Evolutionary conservation across 192 early-diverging fungal species (phyloP).

Genomic region (Mortierella alpina): DNA sequence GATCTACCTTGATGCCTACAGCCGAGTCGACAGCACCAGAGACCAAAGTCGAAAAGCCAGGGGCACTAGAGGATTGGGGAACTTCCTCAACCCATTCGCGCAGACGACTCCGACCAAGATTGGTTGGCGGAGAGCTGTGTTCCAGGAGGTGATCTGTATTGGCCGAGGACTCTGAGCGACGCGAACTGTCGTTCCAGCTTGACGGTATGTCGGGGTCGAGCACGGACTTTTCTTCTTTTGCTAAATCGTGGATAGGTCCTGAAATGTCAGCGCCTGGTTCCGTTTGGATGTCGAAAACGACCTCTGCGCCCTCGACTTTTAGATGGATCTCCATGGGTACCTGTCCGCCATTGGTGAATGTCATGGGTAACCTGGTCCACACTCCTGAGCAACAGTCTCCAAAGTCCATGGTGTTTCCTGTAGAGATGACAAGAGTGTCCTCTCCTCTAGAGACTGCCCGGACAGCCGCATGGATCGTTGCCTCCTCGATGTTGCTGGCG

Average conservation of each 20-base stretch:
- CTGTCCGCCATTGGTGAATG: conserved; percentile 86
- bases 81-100: conserved; percentile 49
- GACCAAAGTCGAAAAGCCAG: conserved; percentile 14
- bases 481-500: conserved; percentile 80
- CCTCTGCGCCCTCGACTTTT: conserved; percentile 66
- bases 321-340: conserved; percentile 81
- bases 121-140: conserved; percentile 3
- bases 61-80: conserved; percentile 10
- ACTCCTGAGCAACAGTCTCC: conserved; percentile 92
- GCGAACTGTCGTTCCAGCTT: conserved; percentile 35
- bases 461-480: conserved; percentile 85
- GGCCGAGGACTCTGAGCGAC: conserved; percentile 37
- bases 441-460: conserved; percentile 74
- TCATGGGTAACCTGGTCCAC: conserved; percentile 83
- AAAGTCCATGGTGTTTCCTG: conserved; percentile 86
- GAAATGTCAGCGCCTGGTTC: conserved; percentile 26
- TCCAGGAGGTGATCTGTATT: conserved; percentile 28
- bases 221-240: conserved; percentile 17
- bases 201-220: conserved; percentile 37
- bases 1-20: conserved; percentile 30
- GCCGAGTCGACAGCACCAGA: conserved; percentile 24
- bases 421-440: conserved; percentile 77
- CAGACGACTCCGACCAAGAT: conserved; percentile 20
- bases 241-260: conserved; percentile 6
- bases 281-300: conserved; percentile 65